Conservation (phyloP, 2,329 filamentous ascomycete species). For the Penicillium sp. region DNA sequence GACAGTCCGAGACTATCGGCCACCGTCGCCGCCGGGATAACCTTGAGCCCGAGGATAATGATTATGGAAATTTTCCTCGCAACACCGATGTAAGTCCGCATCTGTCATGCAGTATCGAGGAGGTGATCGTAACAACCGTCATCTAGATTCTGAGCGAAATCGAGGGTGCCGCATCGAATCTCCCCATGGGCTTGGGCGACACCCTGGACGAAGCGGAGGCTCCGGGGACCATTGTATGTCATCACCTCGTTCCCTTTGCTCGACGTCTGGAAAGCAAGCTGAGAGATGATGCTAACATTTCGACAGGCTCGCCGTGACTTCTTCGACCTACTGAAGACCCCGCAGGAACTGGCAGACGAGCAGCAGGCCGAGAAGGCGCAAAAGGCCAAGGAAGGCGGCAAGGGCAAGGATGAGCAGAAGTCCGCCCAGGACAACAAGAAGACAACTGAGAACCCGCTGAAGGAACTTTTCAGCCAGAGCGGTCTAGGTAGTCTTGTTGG, state of each 20-base stretch:
- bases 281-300: background rate
- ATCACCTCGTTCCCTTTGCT: background rate
- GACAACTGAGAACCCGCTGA: background rate
- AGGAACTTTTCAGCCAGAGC: slow-evolving; percentile 9
- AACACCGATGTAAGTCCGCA: no score
- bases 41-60: no score
- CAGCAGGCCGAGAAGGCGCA: background rate
- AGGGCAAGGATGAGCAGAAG: background rate
- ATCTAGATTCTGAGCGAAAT: no score
- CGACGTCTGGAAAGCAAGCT: background rate
- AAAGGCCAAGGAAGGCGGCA: background rate
- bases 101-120: no score
- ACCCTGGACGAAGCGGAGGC: no score
- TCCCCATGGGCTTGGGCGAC: no score
- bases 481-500: slow-evolving; percentile 22
- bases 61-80: no score
- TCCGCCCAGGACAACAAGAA: slow-evolving; percentile 1
- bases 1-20: slow-evolving; percentile 8
- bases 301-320: slow-evolving; percentile 2
- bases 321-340: slow-evolving; percentile 2
- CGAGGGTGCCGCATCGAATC: no score
- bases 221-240: background rate
- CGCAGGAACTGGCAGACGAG: background rate
- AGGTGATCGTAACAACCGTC: no score
- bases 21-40: slow-evolving; percentile 13